phyloP scores from a whole-genome alignment of 495 filamentous ascomycete species.

The Aspergillus kassunensis region DNA sequence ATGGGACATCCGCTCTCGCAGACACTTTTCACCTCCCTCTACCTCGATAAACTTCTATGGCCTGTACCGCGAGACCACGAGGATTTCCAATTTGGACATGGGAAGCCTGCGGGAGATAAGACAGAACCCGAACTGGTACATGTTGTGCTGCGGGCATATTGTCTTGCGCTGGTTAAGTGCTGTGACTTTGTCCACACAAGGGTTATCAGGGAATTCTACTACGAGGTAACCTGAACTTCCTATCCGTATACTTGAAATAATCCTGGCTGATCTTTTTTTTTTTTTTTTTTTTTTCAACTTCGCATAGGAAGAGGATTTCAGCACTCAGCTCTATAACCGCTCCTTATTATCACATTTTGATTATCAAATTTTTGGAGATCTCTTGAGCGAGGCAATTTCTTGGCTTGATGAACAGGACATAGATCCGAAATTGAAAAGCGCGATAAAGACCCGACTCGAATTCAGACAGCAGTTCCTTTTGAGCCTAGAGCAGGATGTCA shows the following conservation, averaged over 20 bases:
- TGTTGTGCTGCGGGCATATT: constrained; percentile 77
- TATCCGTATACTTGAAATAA: not conserved
- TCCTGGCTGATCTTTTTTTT: constrained; percentile 9
- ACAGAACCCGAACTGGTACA: constrained; percentile 51
- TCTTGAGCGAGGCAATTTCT: constrained; percentile 56
- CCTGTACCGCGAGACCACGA: constrained; percentile 62
- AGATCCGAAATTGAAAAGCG: constrained; percentile 48
- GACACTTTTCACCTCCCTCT: constrained; percentile 89
- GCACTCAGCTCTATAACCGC: constrained; percentile 82
- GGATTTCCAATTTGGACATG: constrained; percentile 63
- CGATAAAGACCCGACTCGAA: constrained; percentile 58
- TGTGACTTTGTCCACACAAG: constrained; percentile 74
- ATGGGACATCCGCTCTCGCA: constrained; percentile 90
- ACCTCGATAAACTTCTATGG: constrained; percentile 80
- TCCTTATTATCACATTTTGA: constrained; percentile 64
- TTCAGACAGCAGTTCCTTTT: constrained; percentile 62
- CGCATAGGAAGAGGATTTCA: constrained; percentile 88
- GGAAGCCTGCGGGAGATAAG: constrained; percentile 28
- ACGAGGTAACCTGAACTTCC: constrained; percentile 59
- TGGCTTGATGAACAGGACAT: constrained; percentile 50
- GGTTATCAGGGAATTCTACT: constrained; percentile 75
- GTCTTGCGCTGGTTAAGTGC: constrained; percentile 74
- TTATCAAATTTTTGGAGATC: constrained; percentile 48
- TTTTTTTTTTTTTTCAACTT: not conserved
- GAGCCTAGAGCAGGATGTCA: constrained; percentile 45